phyloP scores from a whole-genome alignment of 805 yeast genomes.

The Brettanomyces custersianus region DNA sequence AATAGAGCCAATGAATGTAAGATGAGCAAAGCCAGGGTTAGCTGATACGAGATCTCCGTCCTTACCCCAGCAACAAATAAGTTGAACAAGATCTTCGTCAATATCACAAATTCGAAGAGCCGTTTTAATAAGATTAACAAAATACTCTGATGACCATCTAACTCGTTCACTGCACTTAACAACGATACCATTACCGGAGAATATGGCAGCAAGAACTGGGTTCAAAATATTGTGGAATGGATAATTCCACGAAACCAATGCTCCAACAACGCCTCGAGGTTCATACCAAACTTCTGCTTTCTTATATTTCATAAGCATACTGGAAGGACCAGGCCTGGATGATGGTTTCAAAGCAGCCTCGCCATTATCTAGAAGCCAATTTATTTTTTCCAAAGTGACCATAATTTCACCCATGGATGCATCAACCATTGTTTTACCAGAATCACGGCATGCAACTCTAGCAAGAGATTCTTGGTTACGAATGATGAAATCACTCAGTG shows the following conservation, averaged over 20 bases:
- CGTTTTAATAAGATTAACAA: constrained; percentile 58
- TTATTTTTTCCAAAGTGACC: constrained; percentile 87
- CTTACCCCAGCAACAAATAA: constrained; percentile 77
- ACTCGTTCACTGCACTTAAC: constrained; percentile 95
- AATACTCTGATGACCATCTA: constrained; percentile 86
- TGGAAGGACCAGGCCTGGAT: constrained; percentile 79
- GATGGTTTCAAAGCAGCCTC: constrained; percentile 62
- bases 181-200: constrained; percentile 86
- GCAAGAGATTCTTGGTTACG: constrained; percentile 83
- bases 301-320: constrained; percentile 78
- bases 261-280: constrained; percentile 84
- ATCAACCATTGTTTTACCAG: constrained; percentile 93
- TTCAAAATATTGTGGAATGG: constrained; percentile 94
- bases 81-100: constrained; percentile 77
- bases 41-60: constrained; percentile 81
- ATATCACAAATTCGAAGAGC: constrained; percentile 68
- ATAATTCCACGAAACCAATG: constrained; percentile 94
- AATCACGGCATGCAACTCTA: constrained; percentile 89
- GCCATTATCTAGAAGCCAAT: constrained; percentile 85
- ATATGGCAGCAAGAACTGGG: constrained; percentile 80
- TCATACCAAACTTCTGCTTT: constrained; percentile 91
- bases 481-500: constrained; percentile 63
- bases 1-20: constrained; percentile 93
- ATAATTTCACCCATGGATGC: constrained; percentile 95
- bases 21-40: constrained; percentile 74